Base-by-base conservation (phyloP, 208 protist genomes). In the Borovskyia barvae region DNA sequence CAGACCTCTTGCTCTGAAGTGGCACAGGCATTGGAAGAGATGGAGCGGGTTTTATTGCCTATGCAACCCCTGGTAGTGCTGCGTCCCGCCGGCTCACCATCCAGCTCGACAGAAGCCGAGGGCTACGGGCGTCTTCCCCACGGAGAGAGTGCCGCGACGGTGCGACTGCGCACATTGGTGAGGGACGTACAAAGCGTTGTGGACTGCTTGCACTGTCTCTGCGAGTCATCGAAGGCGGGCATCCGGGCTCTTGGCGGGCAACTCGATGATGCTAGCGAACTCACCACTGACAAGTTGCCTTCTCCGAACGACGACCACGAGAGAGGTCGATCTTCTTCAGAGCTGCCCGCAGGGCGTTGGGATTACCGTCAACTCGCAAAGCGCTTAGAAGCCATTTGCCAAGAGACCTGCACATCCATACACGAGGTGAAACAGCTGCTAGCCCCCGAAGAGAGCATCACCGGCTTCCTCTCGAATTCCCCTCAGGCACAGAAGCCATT, bases 321-420 rank as follows among this genome's bases (percentile, higher is more conserved):
- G 19, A 17, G 20, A 19, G 40, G 5, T 11, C 29, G 42, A 19
- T 15, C 25, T 14, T 32, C 9, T 7, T 5, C 39, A 15, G 46
- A 20, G 28, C 5, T 6, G 2, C 40, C 5, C 32, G 7, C 30
- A 1, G 19, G 12, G 54, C 28, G 40, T 22, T n/a, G 55, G 33
- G 47, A 63, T 25, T 40, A 33, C 20, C 47, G 22, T 29, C 5
- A 6, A 8, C 54, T 72, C 15, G 49, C 39, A 17, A 24, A 43
- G 7, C 59, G 59, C 9, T 68, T 90, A 5, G 50, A 37, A 28
- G 56, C 62, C 9, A 49, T 77, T 25, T 80, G 73, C 52, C 20
- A 43, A 0, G 71, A 71, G 17, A 81, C 75, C 1, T 59, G 71
- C 24, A 67, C 58, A 26, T 78, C 73, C 4, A 69, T 81, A 8